phyloP scores from a whole-genome alignment of 768 basidiomycete species.

The Podaxis mareebaensis region DNA sequence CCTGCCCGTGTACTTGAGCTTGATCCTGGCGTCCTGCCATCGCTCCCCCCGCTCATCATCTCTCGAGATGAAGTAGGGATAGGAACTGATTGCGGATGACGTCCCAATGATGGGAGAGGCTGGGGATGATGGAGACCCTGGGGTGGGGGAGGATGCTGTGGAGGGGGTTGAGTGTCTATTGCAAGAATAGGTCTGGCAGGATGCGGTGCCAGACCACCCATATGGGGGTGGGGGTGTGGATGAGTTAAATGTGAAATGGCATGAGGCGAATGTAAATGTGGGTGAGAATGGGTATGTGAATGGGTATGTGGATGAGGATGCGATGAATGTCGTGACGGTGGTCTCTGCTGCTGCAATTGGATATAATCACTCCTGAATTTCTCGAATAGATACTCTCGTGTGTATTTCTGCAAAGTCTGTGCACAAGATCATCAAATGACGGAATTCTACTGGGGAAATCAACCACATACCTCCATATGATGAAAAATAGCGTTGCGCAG shows the following conservation, averaged over 20 bases:
- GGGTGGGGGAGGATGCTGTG: conserved; percentile 23
- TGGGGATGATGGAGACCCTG: conserved; percentile 12
- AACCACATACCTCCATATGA: conserved; percentile 76
- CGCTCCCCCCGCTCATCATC: conserved; percentile 1
- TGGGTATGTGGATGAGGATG: conserved; percentile 46
- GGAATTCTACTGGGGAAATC: conserved; percentile 20
- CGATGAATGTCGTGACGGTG: conserved; percentile 45
- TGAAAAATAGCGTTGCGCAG: conserved; percentile 82
- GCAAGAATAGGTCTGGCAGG: conserved; percentile 33
- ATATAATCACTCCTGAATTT: conserved; percentile 68
- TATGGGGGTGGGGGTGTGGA: conserved; percentile 33
- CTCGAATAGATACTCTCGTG: conserved; percentile 78
- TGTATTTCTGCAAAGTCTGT: conserved; percentile 85
- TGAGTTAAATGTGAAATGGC: conserved; percentile 50
- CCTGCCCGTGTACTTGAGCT: conserved; percentile 8
- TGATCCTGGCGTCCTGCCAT: conserved; percentile 11
- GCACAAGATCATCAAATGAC: conserved; percentile 17
- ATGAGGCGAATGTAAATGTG: conserved; percentile 43
- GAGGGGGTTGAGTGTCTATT: conserved; percentile 32
- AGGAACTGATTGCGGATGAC: conserved; percentile 3
- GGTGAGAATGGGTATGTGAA: conserved; percentile 33
- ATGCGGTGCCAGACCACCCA: conserved; percentile 20
- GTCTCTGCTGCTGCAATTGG: conserved; percentile 47
- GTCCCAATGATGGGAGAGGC: conserved; percentile 6
- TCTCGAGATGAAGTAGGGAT: conserved; percentile 12